Conservation (phyloP, 2,329 filamentous ascomycete species). For the Amesomyces nigricolor region DNA sequence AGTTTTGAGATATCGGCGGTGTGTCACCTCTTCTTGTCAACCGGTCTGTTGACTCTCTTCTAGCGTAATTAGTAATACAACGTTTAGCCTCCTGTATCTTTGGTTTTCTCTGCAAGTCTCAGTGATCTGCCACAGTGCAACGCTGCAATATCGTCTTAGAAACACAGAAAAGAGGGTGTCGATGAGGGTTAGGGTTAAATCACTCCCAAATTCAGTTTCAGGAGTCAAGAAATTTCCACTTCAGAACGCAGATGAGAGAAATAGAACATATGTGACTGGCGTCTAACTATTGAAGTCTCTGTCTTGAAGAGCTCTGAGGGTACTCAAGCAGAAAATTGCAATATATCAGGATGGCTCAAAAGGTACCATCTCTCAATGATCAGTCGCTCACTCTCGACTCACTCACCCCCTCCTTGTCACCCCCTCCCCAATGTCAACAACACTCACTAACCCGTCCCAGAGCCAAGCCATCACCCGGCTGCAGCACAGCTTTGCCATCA, state of each 20-base stretch:
- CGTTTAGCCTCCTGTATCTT: too few species aligned
- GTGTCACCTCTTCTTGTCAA: too few species aligned
- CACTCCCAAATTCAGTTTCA: not conserved
- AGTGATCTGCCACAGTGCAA: too few species aligned
- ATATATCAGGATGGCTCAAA: slow-evolving; percentile 16
- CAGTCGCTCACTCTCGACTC: not conserved
- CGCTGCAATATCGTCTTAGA: too few species aligned
- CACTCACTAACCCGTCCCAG: slow-evolving; percentile 12
- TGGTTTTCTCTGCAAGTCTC: too few species aligned
- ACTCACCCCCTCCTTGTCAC: not conserved
- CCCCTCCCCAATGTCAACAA: not conserved
- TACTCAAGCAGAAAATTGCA: not conserved
- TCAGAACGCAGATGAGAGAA: not conserved
- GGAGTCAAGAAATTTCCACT: not conserved
- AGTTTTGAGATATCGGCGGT: too few species aligned
- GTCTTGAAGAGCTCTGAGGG: too few species aligned
- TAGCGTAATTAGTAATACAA: too few species aligned
- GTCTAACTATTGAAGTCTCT: not conserved
- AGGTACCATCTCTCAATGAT: slow-evolving; percentile 4
- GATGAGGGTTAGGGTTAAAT: not conserved
- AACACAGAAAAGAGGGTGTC: too few species aligned
- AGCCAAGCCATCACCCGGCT: slow-evolving; percentile 10
- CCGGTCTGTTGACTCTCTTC: too few species aligned
- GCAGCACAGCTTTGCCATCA: slow-evolving; percentile 39
- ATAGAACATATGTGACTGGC: not conserved